phyloP scores from a whole-genome alignment of 2,329 filamentous ascomycete genomes.

The Monosporascus sp. region DNA sequence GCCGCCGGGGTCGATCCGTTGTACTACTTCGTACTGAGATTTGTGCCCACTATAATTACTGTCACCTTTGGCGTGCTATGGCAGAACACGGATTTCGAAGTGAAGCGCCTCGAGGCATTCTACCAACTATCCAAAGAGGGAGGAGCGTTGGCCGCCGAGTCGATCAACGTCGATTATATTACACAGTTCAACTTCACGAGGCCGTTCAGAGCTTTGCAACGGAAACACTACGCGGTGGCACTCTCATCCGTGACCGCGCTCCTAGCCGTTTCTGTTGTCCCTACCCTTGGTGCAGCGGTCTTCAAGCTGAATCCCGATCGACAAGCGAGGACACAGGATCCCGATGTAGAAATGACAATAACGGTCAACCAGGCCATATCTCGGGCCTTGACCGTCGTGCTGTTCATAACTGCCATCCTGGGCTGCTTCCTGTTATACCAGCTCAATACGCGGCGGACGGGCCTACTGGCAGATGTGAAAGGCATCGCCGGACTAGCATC shows the following conservation, averaged over 20 bases:
- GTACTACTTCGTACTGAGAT: constrained; percentile 59
- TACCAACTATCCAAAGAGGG: constrained; percentile 58
- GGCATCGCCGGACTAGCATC: constrained; percentile 70
- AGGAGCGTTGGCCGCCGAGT: constrained; percentile 59
- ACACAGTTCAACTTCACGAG: constrained; percentile 63
- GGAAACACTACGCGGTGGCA: constrained; percentile 64
- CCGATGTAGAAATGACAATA: constrained; percentile 46
- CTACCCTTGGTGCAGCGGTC: constrained; percentile 61
- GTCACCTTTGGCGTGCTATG: constrained; percentile 61
- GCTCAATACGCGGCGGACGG: constrained; percentile 58
- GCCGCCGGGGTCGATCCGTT: constrained; percentile 46
- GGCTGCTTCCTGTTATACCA: constrained; percentile 56
- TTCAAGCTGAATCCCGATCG: constrained; percentile 53
- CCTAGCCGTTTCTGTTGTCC: constrained; percentile 63
- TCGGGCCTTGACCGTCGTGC: constrained; percentile 51
- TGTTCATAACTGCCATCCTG: constrained; percentile 53
- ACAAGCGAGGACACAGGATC: constrained; percentile 35
- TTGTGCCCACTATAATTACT: constrained; percentile 55
- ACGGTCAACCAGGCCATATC: constrained; percentile 55
- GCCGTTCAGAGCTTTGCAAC: constrained; percentile 57
- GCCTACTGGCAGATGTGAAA: constrained; percentile 62
- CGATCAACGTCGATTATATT: constrained; percentile 70
- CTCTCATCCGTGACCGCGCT: constrained; percentile 61
- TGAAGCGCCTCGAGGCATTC: constrained; percentile 62
- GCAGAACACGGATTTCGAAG: constrained; percentile 63